These are phyloP conservation scores for Zarea fungicola DNA, from an alignment of 2,329 filamentous ascomycete species.

Conservation along the genomic window DNA sequence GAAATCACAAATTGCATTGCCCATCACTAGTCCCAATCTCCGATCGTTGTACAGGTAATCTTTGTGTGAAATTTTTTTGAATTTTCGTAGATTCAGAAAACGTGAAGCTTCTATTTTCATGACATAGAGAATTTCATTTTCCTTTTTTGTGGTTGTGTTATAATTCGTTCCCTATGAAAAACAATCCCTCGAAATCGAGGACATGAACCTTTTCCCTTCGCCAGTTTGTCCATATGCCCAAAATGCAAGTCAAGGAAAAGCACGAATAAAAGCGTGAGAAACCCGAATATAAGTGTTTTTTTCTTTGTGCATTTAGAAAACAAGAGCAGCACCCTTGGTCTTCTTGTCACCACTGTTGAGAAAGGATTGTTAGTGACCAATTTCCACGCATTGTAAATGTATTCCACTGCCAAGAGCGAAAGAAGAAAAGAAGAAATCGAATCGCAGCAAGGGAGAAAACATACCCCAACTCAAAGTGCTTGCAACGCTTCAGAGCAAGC, in stretches of 20 bases:
- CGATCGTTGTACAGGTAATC: neutral
- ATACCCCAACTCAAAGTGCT: conserved; percentile 99
- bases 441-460: conserved; percentile 32
- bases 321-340: conserved; percentile 99
- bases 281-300: conserved; percentile 26
- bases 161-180: conserved; percentile 40
- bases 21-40: neutral
- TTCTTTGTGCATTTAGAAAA: conserved; percentile 72
- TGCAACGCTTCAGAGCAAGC: conserved; percentile 98
- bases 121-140: conserved; percentile 21
- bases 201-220: conserved; percentile 43
- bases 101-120: conserved; percentile 11
- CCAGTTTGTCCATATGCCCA: conserved; percentile 42
- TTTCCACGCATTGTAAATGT: neutral
- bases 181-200: conserved; percentile 38
- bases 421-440: too few species aligned
- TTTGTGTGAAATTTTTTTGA: conserved; percentile 7
- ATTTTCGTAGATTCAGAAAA: conserved; percentile 4
- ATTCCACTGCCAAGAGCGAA: neutral
- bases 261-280: conserved; percentile 35
- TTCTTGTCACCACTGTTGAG: conserved; percentile 96
- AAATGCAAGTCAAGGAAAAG: conserved; percentile 38
- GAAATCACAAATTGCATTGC: neutral
- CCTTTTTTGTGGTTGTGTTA: conserved; percentile 26
- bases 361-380: conserved; percentile 36